Conservation (phyloP, 2,329 filamentous ascomycete genomes). For the Fusarium cicatricum region DNA sequence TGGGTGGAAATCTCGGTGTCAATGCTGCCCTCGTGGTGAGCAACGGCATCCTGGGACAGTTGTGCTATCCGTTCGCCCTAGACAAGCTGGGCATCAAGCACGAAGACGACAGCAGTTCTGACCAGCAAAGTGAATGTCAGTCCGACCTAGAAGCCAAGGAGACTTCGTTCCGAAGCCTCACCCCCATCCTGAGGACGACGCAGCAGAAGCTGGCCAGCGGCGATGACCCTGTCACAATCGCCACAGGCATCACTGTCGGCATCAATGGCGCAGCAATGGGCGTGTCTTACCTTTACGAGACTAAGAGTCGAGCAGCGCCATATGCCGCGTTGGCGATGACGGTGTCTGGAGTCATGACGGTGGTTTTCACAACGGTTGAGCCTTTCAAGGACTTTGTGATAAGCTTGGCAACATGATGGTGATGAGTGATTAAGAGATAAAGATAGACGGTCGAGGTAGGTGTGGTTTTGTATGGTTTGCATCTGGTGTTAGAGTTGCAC, state of each 20-base stretch:
- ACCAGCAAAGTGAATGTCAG: neutral
- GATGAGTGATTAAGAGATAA: neutral
- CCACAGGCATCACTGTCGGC: constrained; percentile 61
- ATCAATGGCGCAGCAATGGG: constrained; percentile 69
- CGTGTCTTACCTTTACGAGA: constrained; percentile 64
- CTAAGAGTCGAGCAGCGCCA: constrained; percentile 59
- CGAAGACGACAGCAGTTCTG: neutral
- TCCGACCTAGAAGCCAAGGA: constrained; percentile 5
- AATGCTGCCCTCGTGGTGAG: constrained; percentile 62
- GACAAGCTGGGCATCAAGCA: constrained; percentile 40
- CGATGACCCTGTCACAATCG: constrained; percentile 51
- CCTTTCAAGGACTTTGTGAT: constrained; percentile 54
- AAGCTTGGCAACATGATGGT: constrained; percentile 42
- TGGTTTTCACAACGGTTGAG: constrained; percentile 60
- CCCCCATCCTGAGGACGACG: constrained; percentile 10
- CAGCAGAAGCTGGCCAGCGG: constrained; percentile 30
- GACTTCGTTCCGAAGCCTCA: neutral
- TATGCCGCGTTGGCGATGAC: constrained; percentile 67
- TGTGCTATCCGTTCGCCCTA: constrained; percentile 50
- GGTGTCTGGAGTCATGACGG: constrained; percentile 63
- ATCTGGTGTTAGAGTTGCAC: constrained; percentile 31
- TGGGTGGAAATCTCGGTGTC: constrained; percentile 56
- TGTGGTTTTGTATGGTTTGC: constrained; percentile 2
- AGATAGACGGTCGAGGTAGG: constrained; percentile 6
- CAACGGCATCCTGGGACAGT: constrained; percentile 58